phyloP scores from a whole-genome alignment of 2,329 filamentous ascomycete genomes.

The Zasmidium cellare region DNA sequence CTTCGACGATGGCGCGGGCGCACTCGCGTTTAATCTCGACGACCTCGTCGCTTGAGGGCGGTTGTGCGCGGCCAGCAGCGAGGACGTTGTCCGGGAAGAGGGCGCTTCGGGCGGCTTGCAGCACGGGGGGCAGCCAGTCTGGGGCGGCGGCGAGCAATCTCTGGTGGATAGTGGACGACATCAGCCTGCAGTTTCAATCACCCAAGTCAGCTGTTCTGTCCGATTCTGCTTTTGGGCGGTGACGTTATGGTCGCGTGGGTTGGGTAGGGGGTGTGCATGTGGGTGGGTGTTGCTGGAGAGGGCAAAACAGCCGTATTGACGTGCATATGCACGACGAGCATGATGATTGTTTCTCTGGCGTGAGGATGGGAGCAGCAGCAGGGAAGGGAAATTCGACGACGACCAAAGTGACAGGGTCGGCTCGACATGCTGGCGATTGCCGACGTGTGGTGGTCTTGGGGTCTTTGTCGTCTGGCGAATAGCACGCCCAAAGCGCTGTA shows the following conservation, averaged over 20 bases:
- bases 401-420: slow-evolving; percentile 7
- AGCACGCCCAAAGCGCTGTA: slow-evolving; percentile 4
- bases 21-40: slow-evolving; percentile 65
- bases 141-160: slow-evolving; percentile 41
- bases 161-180: slow-evolving; percentile 46
- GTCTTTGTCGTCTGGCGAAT: slow-evolving; percentile 17
- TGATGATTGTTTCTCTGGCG: no score
- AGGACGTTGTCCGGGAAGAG: slow-evolving; percentile 85
- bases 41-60: slow-evolving; percentile 61
- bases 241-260: slow-evolving; percentile 2
- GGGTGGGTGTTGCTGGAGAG: slow-evolving; percentile 9
- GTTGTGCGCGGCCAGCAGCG: slow-evolving; percentile 62
- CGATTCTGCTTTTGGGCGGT: not conserved
- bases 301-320: slow-evolving; percentile 19
- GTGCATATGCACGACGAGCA: slow-evolving; percentile 17
- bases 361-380: not conserved
- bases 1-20: slow-evolving; percentile 57
- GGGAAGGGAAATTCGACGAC: slow-evolving; percentile 11
- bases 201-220: not conserved
- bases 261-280: no score
- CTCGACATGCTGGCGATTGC: slow-evolving; percentile 7
- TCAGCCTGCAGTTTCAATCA: slow-evolving; percentile 39
- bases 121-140: slow-evolving; percentile 46
- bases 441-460: slow-evolving; percentile 4
- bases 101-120: slow-evolving; percentile 71